Evolutionary conservation across 805 yeast species (phyloP).

Genomic region (Yarrowia hollandica): DNA sequence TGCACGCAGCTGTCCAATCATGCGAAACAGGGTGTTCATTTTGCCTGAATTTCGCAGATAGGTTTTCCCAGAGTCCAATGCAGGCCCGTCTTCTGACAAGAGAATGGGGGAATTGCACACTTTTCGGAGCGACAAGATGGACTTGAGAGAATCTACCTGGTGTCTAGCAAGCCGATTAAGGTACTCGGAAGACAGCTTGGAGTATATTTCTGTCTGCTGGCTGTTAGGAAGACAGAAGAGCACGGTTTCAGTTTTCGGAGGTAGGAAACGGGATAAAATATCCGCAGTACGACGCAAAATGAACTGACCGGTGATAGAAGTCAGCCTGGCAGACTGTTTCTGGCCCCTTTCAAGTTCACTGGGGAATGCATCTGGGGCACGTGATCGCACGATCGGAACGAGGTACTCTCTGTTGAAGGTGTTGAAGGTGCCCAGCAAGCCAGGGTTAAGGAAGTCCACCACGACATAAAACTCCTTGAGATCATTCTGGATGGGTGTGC

Average conservation of each 20-base stretch:
- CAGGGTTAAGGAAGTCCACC: constrained; percentile 82
- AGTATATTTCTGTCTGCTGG: constrained; percentile 58
- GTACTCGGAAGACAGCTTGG: constrained; percentile 46
- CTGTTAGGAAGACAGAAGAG: constrained; percentile 75
- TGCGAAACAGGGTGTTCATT: constrained; percentile 50
- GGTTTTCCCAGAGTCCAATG: constrained; percentile 33
- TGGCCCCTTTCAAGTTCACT: constrained; percentile 57
- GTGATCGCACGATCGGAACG: constrained; percentile 67
- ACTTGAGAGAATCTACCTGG: constrained; percentile 51
- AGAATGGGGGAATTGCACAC: constrained; percentile 81
- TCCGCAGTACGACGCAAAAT: constrained; percentile 71
- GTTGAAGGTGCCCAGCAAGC: constrained; percentile 63
- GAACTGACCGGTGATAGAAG: constrained; percentile 62
- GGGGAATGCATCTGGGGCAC: constrained; percentile 62
- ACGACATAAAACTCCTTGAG: constrained; percentile 77
- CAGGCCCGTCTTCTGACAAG: constrained; percentile 52
- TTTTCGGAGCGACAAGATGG: constrained; percentile 75
- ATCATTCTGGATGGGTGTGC: constrained; percentile 94
- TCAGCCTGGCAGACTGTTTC: constrained; percentile 60
- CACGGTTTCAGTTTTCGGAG: constrained; percentile 73
- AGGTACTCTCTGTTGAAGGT: constrained; percentile 53
- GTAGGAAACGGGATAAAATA: constrained; percentile 56
- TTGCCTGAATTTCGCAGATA: constrained; percentile 52
- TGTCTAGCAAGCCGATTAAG: constrained; percentile 40
- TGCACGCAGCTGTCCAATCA: constrained; percentile 17